Conservation (phyloP, 2,329 filamentous ascomycete genomes). For the Coniochaeta sp. region DNA sequence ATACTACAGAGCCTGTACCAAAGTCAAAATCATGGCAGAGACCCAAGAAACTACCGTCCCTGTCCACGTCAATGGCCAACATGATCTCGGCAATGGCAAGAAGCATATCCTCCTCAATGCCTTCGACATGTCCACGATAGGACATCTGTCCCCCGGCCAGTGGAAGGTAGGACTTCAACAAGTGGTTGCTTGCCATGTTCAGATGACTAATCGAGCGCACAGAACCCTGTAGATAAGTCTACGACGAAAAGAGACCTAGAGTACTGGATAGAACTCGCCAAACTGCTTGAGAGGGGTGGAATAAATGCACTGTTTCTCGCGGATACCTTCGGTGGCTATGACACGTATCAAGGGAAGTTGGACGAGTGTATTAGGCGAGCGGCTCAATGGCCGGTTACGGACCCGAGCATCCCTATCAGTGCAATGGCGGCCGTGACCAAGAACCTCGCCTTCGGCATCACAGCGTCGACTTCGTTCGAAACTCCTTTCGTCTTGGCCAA, state of each 20-base stretch:
- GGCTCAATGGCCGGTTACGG: conserved; percentile 58
- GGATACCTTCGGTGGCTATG: conserved; percentile 57
- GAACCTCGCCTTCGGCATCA: conserved; percentile 55
- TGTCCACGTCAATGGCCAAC: not conserved
- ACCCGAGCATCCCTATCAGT: conserved; percentile 50
- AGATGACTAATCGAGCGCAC: not conserved
- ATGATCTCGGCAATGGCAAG: conserved; percentile 20
- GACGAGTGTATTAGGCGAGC: conserved; percentile 55
- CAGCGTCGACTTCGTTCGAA: conserved; percentile 55
- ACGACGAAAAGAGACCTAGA: conserved; percentile 51
- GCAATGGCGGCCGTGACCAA: conserved; percentile 62
- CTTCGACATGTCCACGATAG: conserved; percentile 59
- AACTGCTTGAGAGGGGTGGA: conserved; percentile 51
- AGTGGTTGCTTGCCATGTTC: not conserved
- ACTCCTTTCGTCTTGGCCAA: conserved; percentile 55
- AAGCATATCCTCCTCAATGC: conserved; percentile 56
- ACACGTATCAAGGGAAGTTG: conserved; percentile 51
- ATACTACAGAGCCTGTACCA: not conserved
- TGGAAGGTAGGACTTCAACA: conserved; percentile 44
- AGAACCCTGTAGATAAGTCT: conserved; percentile 55
- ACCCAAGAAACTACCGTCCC: not conserved
- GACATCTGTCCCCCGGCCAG: conserved; percentile 57
- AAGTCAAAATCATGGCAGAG: not conserved
- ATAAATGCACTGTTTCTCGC: conserved; percentile 61
- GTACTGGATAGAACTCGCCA: conserved; percentile 59